These are phyloP conservation scores for Azolla pinnata DNA, from an alignment of 75 land plant species.

Conservation along the genomic window DNA sequence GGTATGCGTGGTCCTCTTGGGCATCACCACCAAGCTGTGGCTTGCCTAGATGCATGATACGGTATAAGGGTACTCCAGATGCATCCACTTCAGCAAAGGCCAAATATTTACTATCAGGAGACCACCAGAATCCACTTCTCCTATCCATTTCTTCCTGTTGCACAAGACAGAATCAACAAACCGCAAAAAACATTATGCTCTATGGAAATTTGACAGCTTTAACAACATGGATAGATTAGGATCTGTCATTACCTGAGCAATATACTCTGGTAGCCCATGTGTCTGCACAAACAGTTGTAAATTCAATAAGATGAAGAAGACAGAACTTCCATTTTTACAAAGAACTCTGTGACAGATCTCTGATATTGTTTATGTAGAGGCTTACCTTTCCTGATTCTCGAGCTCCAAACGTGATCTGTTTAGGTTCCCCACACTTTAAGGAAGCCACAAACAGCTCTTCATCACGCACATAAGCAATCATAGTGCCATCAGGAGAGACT, in stretches of 20 bases:
- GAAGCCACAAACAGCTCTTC: slow-evolving; percentile 64
- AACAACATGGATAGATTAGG: too few species aligned
- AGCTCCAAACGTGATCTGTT: slow-evolving; percentile 67
- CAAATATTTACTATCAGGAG: slow-evolving; percentile 65
- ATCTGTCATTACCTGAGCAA: slow-evolving; percentile 74
- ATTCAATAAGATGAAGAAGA: too few species aligned
- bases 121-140: slow-evolving; percentile 96
- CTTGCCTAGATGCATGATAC: slow-evolving; percentile 98
- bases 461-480: slow-evolving; percentile 75
- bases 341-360: too few species aligned
- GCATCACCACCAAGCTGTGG: slow-evolving; percentile 74
- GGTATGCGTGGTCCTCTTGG: slow-evolving; percentile 92
- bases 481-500: slow-evolving; percentile 86
- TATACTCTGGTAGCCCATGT: slow-evolving; percentile 94
- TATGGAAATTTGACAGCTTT: too few species aligned
- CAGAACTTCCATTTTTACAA: too few species aligned
- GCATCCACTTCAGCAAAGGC: slow-evolving; percentile 91
- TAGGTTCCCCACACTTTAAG: slow-evolving; percentile 39
- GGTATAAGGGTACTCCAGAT: slow-evolving; percentile 62
- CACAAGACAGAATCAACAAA: too few species aligned
- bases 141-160: slow-evolving; percentile 96
- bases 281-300: slow-evolving; percentile 46
- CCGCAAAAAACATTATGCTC: too few species aligned
- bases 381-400: slow-evolving; percentile 48
- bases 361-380: too few species aligned